phyloP scores from a whole-genome alignment of 208 protist species.

The Phytomonas francai region DNA sequence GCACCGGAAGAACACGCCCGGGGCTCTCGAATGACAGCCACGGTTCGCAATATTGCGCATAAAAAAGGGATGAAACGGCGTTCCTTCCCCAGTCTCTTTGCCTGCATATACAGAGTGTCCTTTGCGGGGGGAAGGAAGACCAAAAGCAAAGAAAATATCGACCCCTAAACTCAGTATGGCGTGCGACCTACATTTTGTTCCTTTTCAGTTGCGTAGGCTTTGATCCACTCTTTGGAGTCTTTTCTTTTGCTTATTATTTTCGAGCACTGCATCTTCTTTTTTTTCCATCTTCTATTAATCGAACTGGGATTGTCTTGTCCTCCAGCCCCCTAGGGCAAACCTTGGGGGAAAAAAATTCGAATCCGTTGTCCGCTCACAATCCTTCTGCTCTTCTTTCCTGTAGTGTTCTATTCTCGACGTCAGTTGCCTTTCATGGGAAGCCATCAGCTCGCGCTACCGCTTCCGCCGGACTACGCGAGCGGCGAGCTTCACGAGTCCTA shows the following conservation, averaged over 20 bases:
- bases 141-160: slow-evolving; percentile 2
- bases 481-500: slow-evolving; percentile 23
- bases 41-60: not conserved
- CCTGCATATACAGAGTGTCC: not conserved
- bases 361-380: not conserved
- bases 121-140: not conserved
- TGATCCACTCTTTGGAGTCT: not conserved
- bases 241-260: not conserved
- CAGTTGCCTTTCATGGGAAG: not conserved
- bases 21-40: not conserved
- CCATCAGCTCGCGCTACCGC: slow-evolving; percentile 55
- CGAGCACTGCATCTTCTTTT: slow-evolving; percentile 6
- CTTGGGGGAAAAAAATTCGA: not conserved
- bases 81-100: not conserved
- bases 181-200: not conserved
- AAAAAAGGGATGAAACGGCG: not conserved
- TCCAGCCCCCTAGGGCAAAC: not conserved
- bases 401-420: not conserved
- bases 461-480: slow-evolving; percentile 32
- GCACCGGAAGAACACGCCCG: not conserved
- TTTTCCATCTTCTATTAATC: slow-evolving; percentile 11
- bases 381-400: not conserved
- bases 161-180: not conserved
- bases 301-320: not conserved
- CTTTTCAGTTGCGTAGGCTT: not conserved